Conservation (phyloP, 345 rosid genomes). For the Combretum micranthum region DNA sequence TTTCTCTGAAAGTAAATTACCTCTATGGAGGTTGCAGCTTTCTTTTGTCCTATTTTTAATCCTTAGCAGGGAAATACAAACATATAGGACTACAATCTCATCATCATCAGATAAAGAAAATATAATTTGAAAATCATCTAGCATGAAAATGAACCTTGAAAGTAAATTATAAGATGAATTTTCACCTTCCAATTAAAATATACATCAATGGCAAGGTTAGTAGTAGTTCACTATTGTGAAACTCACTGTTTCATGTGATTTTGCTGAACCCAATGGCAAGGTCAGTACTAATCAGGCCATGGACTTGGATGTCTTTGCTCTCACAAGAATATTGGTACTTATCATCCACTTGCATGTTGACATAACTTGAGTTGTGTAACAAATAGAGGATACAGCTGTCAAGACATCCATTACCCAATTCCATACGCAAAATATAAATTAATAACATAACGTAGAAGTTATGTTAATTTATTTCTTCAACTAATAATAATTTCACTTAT, state of each 20-base stretch:
- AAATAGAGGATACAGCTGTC: no score
- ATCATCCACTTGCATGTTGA: conserved; percentile 45
- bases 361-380: no score
- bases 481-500: no score
- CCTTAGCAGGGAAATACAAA: conserved; percentile 96
- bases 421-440: no score
- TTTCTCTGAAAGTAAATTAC: conserved; percentile 38
- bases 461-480: no score
- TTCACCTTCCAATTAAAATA: conserved; percentile 80
- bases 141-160: no score
- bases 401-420: no score
- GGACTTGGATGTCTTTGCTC: conserved; percentile 54
- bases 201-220: no score
- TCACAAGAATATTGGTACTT: conserved; percentile 76
- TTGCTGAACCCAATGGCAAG: conserved; percentile 46
- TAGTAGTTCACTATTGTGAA: no score
- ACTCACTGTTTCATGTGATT: no score
- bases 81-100: conserved; percentile 8
- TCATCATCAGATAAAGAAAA: conserved; percentile 10
- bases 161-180: neutral
- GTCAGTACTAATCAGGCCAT: conserved; percentile 59
- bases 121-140: conserved; percentile 17
- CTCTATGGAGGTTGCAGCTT: conserved; percentile 82
- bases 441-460: no score
- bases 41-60: conserved; percentile 83